Evolutionary conservation across 192 early-diverging fungal species (phyloP).

Genomic region (Chytriomyces confervae): DNA sequence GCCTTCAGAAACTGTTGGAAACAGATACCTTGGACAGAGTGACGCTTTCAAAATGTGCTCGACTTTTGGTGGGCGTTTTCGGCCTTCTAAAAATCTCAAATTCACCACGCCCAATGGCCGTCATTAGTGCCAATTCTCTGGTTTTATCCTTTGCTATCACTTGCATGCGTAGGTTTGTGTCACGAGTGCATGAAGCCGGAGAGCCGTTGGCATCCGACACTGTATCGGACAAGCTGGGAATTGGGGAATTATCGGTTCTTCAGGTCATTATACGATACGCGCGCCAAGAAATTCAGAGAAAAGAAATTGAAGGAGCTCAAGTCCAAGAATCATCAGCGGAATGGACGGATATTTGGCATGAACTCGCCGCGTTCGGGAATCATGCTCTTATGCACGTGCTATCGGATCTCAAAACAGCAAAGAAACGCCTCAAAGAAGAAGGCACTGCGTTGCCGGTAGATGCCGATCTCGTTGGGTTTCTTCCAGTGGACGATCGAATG

Average conservation of each 20-base stretch:
- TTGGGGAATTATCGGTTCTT: background rate
- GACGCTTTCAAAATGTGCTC: background rate
- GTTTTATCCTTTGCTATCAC: background rate
- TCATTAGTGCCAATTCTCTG: background rate
- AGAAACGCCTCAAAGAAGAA: background rate
- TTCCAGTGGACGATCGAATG: background rate
- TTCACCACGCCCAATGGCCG: background rate
- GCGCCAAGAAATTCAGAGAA: background rate
- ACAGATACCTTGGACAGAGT: background rate
- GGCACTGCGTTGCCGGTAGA: background rate
- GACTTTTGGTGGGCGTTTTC: constrained; percentile 4
- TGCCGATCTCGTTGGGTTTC: constrained; percentile 2
- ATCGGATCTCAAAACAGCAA: background rate
- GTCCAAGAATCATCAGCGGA: too few species aligned
- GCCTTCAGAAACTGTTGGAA: background rate
- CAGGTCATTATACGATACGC: background rate
- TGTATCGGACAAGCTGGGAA: background rate
- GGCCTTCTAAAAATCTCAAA: background rate
- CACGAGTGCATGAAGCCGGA: background rate
- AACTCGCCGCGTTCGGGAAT: background rate
- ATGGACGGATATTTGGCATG: background rate
- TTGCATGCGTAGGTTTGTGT: background rate
- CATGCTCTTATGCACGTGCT: background rate
- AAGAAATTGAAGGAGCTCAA: too few species aligned
- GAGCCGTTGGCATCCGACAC: background rate